Evolutionary conservation across 352 stramenopile species (phyloP), one percentile per base, ranked within the genome.

Genomic region (Paralagenidium karlingii): DNA sequence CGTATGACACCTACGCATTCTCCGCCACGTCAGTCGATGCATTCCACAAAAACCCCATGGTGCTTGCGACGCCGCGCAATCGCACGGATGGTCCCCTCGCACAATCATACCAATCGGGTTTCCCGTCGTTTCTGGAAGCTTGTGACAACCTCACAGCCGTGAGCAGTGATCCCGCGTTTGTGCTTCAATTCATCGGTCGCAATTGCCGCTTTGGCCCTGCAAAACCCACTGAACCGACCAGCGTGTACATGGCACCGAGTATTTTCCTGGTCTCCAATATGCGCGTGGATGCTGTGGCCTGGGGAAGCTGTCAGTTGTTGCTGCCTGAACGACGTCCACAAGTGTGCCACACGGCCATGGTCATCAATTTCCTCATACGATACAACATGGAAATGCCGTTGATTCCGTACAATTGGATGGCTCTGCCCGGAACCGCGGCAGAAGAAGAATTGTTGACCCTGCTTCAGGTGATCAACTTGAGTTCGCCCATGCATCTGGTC

Each of bases 381-480:
- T 79, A 76, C 40, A 38, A 38, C 24, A 28, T 61, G 30, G 46
- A 25, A 25, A 28, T 45, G 41, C 28, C 21, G 8, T 13, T 13
- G 12, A 30, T 51, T 21, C 22, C 19, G 29, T 34, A 38, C 18
- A 25, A 44, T 11, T 42, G 65, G 26, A 28, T 44, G 40, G 40
- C 40, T 0, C 21, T 29, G 5, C 52, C 64, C 9, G 57, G 58
- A 7, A 64, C 51, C 11, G 51, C 64, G 30, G 53, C 47, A 1
- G 68, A 82, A 20, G 40, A 44, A 0, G 63, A 70, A 28, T 40
- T 76, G 0, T 45, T 68, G 9, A 45, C 59, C 19, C 34, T 82
- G 3, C 43, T 82, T 0, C 43, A 62, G n/a, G 63, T 82, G 22
- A 68, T 82, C 47, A 66, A 60, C 53, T 62, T 60, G 42, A 78